A percentile compares a stretch with the other conserved stretches of the same genome.
phyloP scores from a whole-genome alignment of 495 filamentous ascomycete species.

The Pseudomonodictys pantanalensis region DNA sequence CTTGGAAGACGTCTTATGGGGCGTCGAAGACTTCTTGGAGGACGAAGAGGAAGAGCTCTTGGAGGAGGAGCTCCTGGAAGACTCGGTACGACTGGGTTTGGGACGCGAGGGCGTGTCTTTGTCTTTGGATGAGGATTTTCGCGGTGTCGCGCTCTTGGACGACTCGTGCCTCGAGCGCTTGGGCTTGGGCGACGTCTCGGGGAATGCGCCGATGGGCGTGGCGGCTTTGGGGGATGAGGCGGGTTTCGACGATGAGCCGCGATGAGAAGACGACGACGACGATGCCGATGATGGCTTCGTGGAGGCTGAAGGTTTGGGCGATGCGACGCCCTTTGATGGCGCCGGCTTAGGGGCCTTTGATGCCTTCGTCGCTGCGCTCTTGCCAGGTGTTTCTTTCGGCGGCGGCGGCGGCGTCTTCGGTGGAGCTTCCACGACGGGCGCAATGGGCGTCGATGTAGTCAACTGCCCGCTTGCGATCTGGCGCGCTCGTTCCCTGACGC shows the following conservation, averaged over 20 bases:
- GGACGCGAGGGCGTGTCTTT: background rate
- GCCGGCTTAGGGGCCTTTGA: background rate
- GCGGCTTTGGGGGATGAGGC: background rate
- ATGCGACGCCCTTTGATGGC: background rate
- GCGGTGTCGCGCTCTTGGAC: background rate
- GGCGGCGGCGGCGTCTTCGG: constrained; percentile 5
- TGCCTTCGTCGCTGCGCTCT: background rate
- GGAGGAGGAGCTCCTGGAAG: background rate
- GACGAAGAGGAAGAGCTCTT: background rate
- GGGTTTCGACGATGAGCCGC: background rate
- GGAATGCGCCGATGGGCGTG: background rate
- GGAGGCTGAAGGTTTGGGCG: too few species aligned
- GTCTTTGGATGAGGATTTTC: background rate
- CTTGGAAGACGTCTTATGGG: constrained; percentile 3
- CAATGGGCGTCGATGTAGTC: background rate
- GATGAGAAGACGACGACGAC: background rate
- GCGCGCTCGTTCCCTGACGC: constrained; percentile 12
- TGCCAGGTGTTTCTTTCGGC: background rate
- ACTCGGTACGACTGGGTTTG: too few species aligned
- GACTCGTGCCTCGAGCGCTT: background rate
- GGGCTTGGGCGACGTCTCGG: background rate
- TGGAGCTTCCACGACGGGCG: background rate
- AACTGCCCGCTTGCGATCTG: constrained; percentile 14
- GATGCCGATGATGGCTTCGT: background rate
- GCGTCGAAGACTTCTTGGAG: background rate